Base-by-base conservation (phyloP, 805 yeast species). In the Saccharomyces eubayanus region DNA sequence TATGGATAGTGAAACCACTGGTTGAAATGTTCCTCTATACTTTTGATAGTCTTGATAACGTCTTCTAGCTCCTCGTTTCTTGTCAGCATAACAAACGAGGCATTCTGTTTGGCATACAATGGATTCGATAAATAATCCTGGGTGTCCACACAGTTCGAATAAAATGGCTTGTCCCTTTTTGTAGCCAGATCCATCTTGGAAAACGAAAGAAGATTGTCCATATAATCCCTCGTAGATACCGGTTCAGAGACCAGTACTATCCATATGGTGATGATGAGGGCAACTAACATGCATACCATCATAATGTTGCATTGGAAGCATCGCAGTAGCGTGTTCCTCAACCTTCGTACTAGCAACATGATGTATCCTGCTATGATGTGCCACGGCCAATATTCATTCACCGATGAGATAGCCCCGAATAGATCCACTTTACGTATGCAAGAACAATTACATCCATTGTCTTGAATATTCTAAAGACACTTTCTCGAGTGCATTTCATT, bases 1-100 rank as follows among this genome's bases (percentile, higher is more conserved):
- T 96, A 94, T 0, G 97, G 97, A 66, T 94, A 94, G 59, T 86
- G 80, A 69, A 77, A 94, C 96, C 96, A 89, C 62, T 91, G 91
- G 67, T 92, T 92, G 73, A 91, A 92, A 66, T 86, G 96, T 28
- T 88, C 75, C 67, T 92, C 98, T 53, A 94, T 64, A 2, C 91
- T 82, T 30, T 74, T 70, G 78, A 92, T 82, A 2, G 94, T 83
- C 53, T 77, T 74, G 1, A 87, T 63, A 1, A 89, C 96, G n/a
- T 87, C 95, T 2, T 81, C 78, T 1, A 89, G 55, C 63, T 92
- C 98, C 3, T 80, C 73, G 65, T 92, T 90, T 56, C 97, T 74
- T 0, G 96, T 89, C 50, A 92, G 72, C 66, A 91, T 84, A 27
- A 91, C 89, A 59, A 92, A 77, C 0, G 92, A 86, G 0, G 97